These are phyloP conservation scores for Pulveroboletus sp. DNA, from an alignment of 768 basidiomycete genomes.

Conservation along the genomic window DNA sequence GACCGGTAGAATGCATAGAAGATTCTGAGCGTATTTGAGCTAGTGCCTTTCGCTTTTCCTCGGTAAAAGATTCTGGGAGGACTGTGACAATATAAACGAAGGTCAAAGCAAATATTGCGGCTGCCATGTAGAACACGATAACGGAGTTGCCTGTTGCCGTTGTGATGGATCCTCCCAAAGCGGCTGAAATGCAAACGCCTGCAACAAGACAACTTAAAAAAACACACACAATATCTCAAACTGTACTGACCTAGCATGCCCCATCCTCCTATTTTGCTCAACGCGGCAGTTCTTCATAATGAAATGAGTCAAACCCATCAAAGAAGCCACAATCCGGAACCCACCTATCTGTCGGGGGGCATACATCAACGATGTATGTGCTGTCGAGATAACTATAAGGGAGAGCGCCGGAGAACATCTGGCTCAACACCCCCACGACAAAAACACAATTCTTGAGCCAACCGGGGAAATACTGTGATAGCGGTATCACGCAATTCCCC, in stretches of 20 bases:
- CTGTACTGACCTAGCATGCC: conserved; percentile 20
- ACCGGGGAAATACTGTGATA: conserved; percentile 14
- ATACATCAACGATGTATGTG: conserved; percentile 29
- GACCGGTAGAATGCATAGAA: neutral
- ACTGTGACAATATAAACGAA: conserved; percentile 23
- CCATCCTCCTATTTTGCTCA: conserved; percentile 31
- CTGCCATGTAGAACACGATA: conserved; percentile 23
- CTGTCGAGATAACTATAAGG: conserved; percentile 20
- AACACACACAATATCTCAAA: neutral
- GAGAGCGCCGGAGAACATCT: conserved; percentile 7
- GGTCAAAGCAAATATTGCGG: conserved; percentile 7
- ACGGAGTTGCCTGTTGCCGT: conserved; percentile 20
- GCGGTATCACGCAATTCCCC: conserved; percentile 14
- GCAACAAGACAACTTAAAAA: neutral
- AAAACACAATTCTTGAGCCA: conserved; percentile 18
- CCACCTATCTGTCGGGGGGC: conserved; percentile 24
- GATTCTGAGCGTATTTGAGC: too few species aligned
- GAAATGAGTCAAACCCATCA: conserved; percentile 3
- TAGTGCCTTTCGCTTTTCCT: conserved; percentile 21
- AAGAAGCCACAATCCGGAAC: neutral
- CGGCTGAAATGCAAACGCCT: conserved; percentile 28
- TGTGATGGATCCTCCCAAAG: conserved; percentile 30
- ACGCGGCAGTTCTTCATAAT: conserved; percentile 19
- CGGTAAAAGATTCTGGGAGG: conserved; percentile 32
- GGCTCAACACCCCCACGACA: conserved; percentile 15